phyloP scores from a whole-genome alignment of 78 protist species.

The Creolimax fragrantissima region DNA sequence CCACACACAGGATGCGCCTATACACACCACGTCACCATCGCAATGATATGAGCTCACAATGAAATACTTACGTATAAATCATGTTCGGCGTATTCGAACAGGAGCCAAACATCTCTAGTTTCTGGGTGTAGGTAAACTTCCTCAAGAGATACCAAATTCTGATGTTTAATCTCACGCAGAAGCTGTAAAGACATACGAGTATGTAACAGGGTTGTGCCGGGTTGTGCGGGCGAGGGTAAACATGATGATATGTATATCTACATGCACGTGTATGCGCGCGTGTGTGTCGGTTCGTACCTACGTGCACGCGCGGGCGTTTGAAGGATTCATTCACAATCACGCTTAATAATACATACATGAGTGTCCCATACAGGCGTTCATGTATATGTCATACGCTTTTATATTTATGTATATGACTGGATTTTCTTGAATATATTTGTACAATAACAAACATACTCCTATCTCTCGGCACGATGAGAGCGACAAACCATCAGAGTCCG shows the following conservation, averaged over 20 bases:
- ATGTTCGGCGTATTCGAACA: constrained; percentile 71
- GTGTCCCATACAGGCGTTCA: too few species aligned
- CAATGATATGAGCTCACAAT: too few species aligned
- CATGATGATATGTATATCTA: background rate
- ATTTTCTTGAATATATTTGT: too few species aligned
- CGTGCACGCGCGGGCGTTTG: background rate
- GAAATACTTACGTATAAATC: constrained; percentile 53
- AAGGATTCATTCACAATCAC: background rate
- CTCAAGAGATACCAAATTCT: background rate
- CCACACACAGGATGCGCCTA: too few species aligned
- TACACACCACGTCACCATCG: too few species aligned
- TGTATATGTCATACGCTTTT: background rate
- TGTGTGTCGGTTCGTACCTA: background rate
- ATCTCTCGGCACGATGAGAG: constrained; percentile 25
- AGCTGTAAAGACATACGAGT: background rate
- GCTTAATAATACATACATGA: too few species aligned
- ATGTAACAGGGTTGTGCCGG: background rate
- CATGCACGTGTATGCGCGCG: background rate
- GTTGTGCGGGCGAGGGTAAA: background rate
- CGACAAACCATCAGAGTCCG: constrained; percentile 6
- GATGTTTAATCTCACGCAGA: background rate
- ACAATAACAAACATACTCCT: background rate
- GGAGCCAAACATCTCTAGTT: constrained; percentile 25
- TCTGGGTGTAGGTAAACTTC: constrained; percentile 8
- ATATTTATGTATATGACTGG: background rate